Conservation (phyloP, 129 eudicot species). For the Tagetes erecta region DNA sequence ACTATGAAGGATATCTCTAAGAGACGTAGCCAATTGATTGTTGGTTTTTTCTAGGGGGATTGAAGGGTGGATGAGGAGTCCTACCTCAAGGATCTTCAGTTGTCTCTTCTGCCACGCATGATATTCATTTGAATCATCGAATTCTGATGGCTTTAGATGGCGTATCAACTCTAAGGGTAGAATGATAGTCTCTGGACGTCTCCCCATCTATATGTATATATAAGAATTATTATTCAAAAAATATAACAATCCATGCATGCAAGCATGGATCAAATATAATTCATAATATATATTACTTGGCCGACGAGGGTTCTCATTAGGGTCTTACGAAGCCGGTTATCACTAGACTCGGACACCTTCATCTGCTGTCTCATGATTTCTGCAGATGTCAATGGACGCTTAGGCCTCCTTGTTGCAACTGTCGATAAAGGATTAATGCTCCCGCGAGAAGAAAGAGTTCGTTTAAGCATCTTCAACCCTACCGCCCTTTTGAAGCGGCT, state of each 20-base stretch:
- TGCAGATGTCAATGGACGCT: conserved; percentile 79
- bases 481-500: conserved; percentile 81
- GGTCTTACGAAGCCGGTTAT: conserved; percentile 73
- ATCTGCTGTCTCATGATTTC: conserved; percentile 92
- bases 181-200: conserved; percentile 90
- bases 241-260: neutral
- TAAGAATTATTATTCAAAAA: neutral
- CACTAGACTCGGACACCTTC: conserved; percentile 81
- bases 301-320: conserved; percentile 91
- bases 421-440: conserved; percentile 32
- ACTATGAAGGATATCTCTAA: conserved; percentile 46
- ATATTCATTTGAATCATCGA: conserved; percentile 61
- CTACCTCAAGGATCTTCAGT: conserved; percentile 67
- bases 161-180: conserved; percentile 88
- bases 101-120: conserved; percentile 88
- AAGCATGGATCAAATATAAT: neutral
- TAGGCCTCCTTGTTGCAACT: conserved; percentile 27
- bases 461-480: conserved; percentile 68
- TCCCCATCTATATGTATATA: conserved; percentile 52
- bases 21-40: conserved; percentile 37
- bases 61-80: conserved; percentile 72
- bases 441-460: conserved; percentile 55
- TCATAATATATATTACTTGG: conserved; percentile 44
- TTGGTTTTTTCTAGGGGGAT: conserved; percentile 52
- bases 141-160: conserved; percentile 85